These are phyloP conservation scores for Hamamelis virginiana DNA, from an alignment of 164 flowering plant genomes.

Conservation along the genomic window DNA sequence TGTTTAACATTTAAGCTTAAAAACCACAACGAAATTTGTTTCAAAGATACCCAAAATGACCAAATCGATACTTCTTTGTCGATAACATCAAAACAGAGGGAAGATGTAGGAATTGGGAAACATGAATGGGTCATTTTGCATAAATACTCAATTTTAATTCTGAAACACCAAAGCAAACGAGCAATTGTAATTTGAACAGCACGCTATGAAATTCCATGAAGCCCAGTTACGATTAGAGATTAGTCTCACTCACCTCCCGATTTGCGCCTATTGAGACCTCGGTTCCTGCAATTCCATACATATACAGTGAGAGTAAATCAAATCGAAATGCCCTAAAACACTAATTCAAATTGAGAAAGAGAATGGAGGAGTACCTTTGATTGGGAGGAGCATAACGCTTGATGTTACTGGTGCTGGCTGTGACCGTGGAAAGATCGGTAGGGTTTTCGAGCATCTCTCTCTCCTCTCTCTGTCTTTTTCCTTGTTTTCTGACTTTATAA, in stretches of 20 bases:
- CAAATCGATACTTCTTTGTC: too few relatives aligned
- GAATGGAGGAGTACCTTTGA: constrained; percentile 26
- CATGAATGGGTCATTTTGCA: too few relatives aligned
- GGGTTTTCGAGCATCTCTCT: constrained; percentile 31
- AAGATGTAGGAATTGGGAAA: too few relatives aligned
- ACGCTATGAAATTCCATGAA: not conserved
- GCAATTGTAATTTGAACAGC: not conserved
- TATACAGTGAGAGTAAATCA: not conserved
- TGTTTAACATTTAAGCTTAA: too few relatives aligned
- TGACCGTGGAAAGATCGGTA: constrained; percentile 16
- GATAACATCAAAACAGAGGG: too few relatives aligned
- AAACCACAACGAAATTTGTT: too few relatives aligned
- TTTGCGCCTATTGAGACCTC: constrained; percentile 43
- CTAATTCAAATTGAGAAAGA: not conserved
- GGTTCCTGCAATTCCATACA: constrained; percentile 31
- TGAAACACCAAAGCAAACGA: too few relatives aligned
- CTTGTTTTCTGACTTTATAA: too few relatives aligned
- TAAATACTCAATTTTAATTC: too few relatives aligned
- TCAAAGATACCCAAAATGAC: too few relatives aligned
- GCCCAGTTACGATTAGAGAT: not conserved
- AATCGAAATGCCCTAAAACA: not conserved
- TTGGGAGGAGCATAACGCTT: constrained; percentile 47
- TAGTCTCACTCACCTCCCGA: constrained; percentile 36
- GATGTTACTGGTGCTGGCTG: constrained; percentile 22
- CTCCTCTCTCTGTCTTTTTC: not conserved